Conservation (phyloP, 1,139 yeast genomes). For the Debaryomyces udenii region DNA sequence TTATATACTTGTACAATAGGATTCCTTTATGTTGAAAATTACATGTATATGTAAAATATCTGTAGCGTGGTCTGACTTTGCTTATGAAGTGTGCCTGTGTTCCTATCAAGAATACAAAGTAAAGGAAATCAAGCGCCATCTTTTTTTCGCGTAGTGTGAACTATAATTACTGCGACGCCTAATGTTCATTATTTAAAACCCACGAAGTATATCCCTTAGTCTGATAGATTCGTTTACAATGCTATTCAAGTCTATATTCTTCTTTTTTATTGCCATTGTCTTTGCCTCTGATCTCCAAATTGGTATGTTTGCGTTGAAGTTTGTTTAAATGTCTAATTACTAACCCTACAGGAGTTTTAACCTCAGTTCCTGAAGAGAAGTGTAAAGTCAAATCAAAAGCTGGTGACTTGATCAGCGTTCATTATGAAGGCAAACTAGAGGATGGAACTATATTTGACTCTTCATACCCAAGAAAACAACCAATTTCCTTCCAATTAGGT, state of each 20-base stretch:
- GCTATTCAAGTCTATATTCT: constrained; percentile 16
- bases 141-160: too few species aligned
- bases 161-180: too few species aligned
- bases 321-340: neutral
- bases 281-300: constrained; percentile 26
- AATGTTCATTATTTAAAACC: too few species aligned
- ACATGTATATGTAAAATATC: too few species aligned
- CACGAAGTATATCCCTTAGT: too few species aligned
- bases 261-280: constrained; percentile 11
- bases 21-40: neutral
- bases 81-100: too few species aligned
- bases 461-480: constrained; percentile 64
- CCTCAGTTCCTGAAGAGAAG: constrained; percentile 48
- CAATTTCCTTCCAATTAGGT: constrained; percentile 72
- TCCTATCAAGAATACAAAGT: too few species aligned
- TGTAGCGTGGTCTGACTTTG: neutral
- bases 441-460: constrained; percentile 77
- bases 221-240: constrained; percentile 8
- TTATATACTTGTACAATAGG: constrained; percentile 29
- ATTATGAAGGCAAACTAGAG: constrained; percentile 70
- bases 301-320: constrained; percentile 25
- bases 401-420: constrained; percentile 72
- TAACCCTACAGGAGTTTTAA: constrained; percentile 38
- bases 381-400: constrained; percentile 58
- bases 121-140: too few species aligned